Evolutionary conservation across 495 filamentous ascomycete species (phyloP), one percentile per base, ranked within the genome.

Genomic region (Aspergillus mulundensis): DNA sequence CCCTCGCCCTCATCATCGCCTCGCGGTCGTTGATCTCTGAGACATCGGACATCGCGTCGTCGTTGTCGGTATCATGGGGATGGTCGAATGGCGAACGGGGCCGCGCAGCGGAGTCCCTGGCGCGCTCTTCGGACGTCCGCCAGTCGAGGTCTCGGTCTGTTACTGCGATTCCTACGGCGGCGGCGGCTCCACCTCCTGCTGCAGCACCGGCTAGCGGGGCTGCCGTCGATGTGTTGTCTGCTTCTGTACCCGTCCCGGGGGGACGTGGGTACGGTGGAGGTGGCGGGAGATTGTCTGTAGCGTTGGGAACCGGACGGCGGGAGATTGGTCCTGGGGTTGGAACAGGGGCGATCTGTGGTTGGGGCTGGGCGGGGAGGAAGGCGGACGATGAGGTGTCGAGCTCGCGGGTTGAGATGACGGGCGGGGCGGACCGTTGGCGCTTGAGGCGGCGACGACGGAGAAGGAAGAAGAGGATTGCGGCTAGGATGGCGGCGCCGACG

Each of bases 1-100:
- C 61, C 34, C 58, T 46, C 3, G 44, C 19, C 16, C 44, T 40
- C 7, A 41, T 42, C 19, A 23, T 36, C 19, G 28, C 46, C 28
- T 47, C 53, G 11, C 56, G 51, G 1, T 55, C 61, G 54, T 61
- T 59, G n/a, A 63, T 54, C 24, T 52, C 57, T 21, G 72, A 75
- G 12, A 74, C 53, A 18, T 63, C 57, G 23, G 71, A 76, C 18
- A 68, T 46, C 20, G 52, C 54, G 20, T 42, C 53, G 20, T 50
- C 53, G 50, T 73, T 67, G 20, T 50, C 53, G 50, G 71, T 67
- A 51, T 66, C 66, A 7, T 60, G 60, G 0, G 59, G 60, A 54
- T 61, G 58, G 21, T 67, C 59, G 30, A 67, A 74, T 2, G 70
- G 65, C 46, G 70, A 67, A 12, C 52, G 62, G 7, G 53, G 55